These are phyloP conservation scores for Suillus decipiens DNA, from an alignment of 768 basidiomycete genomes.

Conservation along the genomic window DNA sequence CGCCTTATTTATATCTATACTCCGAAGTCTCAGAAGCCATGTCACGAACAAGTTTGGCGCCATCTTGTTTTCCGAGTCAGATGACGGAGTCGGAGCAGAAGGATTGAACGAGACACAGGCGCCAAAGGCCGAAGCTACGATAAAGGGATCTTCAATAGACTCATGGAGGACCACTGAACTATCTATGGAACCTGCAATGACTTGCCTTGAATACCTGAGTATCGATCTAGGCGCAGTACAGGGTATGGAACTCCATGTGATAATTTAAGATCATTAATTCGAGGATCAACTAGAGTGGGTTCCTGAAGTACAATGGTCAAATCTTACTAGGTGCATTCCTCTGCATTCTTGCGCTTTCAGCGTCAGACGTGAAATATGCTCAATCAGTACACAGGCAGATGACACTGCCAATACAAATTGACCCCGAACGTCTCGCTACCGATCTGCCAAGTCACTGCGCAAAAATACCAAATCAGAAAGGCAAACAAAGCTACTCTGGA, in stretches of 20 bases:
- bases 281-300: not conserved
- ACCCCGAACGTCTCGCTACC: not conserved
- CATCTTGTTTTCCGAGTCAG: slow-evolving; percentile 17
- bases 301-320: too few relatives aligned
- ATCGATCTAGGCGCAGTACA: too few relatives aligned
- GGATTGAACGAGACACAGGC: slow-evolving; percentile 29
- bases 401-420: not conserved
- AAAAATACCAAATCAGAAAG: not conserved
- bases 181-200: too few relatives aligned
- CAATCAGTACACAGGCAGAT: not conserved
- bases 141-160: slow-evolving; percentile 22
- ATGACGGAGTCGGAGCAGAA: slow-evolving; percentile 21
- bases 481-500: slow-evolving; percentile 67
- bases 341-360: not conserved
- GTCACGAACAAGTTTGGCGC: not conserved
- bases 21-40: not conserved
- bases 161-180: slow-evolving; percentile 7
- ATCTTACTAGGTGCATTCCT: not conserved
- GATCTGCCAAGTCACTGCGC: slow-evolving; percentile 1
- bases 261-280: too few relatives aligned
- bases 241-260: too few relatives aligned
- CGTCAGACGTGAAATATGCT: not conserved
- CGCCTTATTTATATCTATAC: not conserved
- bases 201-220: too few relatives aligned
- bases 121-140: slow-evolving; percentile 24